Evolutionary conservation across 495 filamentous ascomycete species (phyloP).

Genomic region (Elaphomyces granulatus): DNA sequence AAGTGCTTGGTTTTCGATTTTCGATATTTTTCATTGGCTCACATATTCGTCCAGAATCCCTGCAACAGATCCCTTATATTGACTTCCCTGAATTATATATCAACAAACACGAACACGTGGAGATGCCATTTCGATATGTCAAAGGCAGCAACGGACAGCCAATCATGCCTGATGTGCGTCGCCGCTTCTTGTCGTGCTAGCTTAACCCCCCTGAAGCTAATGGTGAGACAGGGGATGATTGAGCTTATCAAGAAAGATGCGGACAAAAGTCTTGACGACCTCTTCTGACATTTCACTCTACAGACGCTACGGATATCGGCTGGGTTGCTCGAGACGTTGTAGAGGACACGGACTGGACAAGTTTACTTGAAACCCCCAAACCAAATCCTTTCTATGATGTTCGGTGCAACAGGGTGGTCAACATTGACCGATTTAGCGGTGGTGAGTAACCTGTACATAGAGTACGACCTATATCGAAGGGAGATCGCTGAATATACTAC

Average conservation of each 20-base stretch:
- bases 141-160: conserved; percentile 56
- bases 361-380: no score
- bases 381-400: no score
- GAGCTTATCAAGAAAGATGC: conserved; percentile 88
- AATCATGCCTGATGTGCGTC: conserved; percentile 74
- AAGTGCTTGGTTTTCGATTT: neutral
- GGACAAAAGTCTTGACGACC: conserved; percentile 77
- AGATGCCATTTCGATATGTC: conserved; percentile 98
- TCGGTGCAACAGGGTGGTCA: no score
- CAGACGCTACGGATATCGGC: no score
- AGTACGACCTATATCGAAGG: no score
- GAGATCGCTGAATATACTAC: no score
- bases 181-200: neutral
- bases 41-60: conserved; percentile 36
- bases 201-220: neutral
- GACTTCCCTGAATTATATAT: conserved; percentile 82
- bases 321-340: no score
- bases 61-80: conserved; percentile 63
- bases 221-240: conserved; percentile 61
- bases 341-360: conserved; percentile 1
- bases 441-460: no score
- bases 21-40: neutral
- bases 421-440: no score
- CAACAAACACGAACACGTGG: conserved; percentile 78
- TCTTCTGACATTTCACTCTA: no score